Percentiles rank a stretch among this genome's conserved stretches.
Evolutionary conservation across 2,329 filamentous ascomycete genomes (phyloP).

Genomic region (Raffaelea albimanens): DNA sequence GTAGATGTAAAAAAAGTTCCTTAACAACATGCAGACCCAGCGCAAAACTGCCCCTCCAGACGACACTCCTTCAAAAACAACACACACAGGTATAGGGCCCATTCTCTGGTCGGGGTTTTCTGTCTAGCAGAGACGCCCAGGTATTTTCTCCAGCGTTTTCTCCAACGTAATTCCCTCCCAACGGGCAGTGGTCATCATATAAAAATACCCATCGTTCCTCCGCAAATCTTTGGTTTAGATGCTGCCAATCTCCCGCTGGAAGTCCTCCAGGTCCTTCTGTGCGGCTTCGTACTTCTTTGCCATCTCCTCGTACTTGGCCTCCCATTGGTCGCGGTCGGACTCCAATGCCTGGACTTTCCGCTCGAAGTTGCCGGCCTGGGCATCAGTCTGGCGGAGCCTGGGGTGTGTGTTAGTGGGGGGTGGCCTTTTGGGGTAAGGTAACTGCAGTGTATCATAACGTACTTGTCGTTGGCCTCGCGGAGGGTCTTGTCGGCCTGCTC

Average conservation of each 20-base stretch:
- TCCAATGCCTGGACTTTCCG: slow-evolving; percentile 98
- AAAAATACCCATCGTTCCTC: too few species aligned
- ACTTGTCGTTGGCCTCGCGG: slow-evolving; percentile 98
- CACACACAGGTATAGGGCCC: slow-evolving; percentile 2
- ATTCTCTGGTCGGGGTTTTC: too few species aligned
- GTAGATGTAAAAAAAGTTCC: slow-evolving; percentile 5
- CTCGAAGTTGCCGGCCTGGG: slow-evolving; percentile 98
- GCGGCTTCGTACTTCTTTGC: slow-evolving; percentile 73
- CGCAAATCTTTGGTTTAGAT: slow-evolving; percentile 56
- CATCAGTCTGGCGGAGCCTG: slow-evolving; percentile 96
- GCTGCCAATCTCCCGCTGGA: slow-evolving; percentile 86
- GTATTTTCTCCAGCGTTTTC: too few species aligned
- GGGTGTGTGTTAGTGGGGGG: neutral
- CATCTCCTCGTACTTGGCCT: slow-evolving; percentile 97
- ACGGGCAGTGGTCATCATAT: too few species aligned
- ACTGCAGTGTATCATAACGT: too few species aligned
- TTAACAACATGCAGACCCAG: slow-evolving; percentile 6
- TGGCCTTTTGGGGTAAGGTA: too few species aligned
- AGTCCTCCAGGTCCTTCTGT: slow-evolving; percentile 85
- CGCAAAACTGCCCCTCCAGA: neutral
- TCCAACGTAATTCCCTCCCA: too few species aligned
- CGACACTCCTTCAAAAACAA: too few species aligned
- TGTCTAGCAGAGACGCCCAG: too few species aligned
- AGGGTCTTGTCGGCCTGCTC: slow-evolving; percentile 94
- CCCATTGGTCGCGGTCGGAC: slow-evolving; percentile 85